Base-by-base conservation (phyloP, 2,329 filamentous ascomycete genomes). In the Gyromitra esculenta region DNA sequence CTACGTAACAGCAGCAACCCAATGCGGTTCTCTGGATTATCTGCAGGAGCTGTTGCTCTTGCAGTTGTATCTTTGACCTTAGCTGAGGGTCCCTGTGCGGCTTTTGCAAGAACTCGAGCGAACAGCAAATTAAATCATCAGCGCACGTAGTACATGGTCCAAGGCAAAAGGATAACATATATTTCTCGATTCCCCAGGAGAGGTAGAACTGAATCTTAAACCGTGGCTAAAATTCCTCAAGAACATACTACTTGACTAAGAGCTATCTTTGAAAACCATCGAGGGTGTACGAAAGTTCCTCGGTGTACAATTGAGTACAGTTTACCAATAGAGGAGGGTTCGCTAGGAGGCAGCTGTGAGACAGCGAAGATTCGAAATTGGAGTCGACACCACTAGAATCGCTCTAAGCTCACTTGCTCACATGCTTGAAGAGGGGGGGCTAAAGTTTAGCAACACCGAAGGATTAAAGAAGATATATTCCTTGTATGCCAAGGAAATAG, bases 271-370 rank as follows among this genome's bases (percentile, higher is more conserved):
- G 13, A 41, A 50, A 21, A 69, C 67, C 41, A 41, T 78, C 8
- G 0, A 15, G 15, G 63, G 59, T 45, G 43, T 76, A 8, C 4
- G 3, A 73, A 76, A 54, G 73, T 73, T 1, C 15, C 75, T 18
- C 76, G 59, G 54, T 76, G 72, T 35, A 57, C 73, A 35, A 66
- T 79, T 59, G 56, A 73, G 59, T 77, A 70, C 43, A 67, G 48
- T 1, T 62, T 68, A 25, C 73, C 73, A 6, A 68, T 15, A 41
- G 68, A n/a, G 75, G 75, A 2, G 21, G 56, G 35, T 76, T 79
- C 39, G 67, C 75, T 6, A 75, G 60, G 41, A 21, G 77, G 15
- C 66, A 78, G 13, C 56, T 77, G 37, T 79, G 75, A 54, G 39
- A 77, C 41, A 75, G 75, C 2, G 77, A 77, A 37, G 70, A 76